These are phyloP conservation scores for Saturnispora silvae DNA, from an alignment of 805 yeast species.

Conservation along the genomic window DNA sequence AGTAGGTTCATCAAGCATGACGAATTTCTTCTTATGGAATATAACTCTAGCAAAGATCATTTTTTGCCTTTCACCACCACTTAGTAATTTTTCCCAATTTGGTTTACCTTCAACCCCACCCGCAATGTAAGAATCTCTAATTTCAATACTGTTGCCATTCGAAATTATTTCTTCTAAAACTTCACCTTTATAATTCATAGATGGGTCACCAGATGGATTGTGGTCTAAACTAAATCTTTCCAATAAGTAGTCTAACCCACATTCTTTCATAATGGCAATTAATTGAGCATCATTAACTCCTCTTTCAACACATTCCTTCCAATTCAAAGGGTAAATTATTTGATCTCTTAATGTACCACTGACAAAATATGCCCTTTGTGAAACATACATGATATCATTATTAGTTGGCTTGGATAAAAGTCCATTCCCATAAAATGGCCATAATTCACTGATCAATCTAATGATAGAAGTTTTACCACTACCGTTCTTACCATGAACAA, in stretches of 20 bases:
- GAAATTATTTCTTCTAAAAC: slow-evolving; percentile 19
- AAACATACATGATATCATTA: slow-evolving; percentile 63
- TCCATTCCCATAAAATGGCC: slow-evolving; percentile 79
- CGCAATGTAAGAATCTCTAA: slow-evolving; percentile 20
- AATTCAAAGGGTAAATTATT: slow-evolving; percentile 74
- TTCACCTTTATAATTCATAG: slow-evolving; percentile 9
- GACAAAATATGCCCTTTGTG: slow-evolving; percentile 79
- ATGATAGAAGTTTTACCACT: slow-evolving; percentile 84
- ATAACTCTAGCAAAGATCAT: slow-evolving; percentile 78
- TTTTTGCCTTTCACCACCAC: slow-evolving; percentile 95
- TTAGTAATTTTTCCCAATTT: slow-evolving; percentile 75
- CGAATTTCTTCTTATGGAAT: slow-evolving; percentile 71
- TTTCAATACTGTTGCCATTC: slow-evolving; percentile 18
- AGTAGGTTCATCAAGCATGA: slow-evolving; percentile 86
- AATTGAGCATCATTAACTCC: slow-evolving; percentile 66
- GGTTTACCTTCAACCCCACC: slow-evolving; percentile 21
- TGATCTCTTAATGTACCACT: slow-evolving; percentile 83
- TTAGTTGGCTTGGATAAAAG: slow-evolving; percentile 66
- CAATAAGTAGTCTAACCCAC: slow-evolving; percentile 69
- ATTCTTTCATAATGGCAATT: slow-evolving; percentile 57
- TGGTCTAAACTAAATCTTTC: slow-evolving; percentile 50
- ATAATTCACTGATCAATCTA: slow-evolving; percentile 73
- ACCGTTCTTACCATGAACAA: slow-evolving; percentile 81
- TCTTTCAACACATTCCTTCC: slow-evolving; percentile 62
- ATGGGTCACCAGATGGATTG: slow-evolving; percentile 20